phyloP scores from a whole-genome alignment of 1,284 basidiomycete species.

The Sphagnurus paluster region DNA sequence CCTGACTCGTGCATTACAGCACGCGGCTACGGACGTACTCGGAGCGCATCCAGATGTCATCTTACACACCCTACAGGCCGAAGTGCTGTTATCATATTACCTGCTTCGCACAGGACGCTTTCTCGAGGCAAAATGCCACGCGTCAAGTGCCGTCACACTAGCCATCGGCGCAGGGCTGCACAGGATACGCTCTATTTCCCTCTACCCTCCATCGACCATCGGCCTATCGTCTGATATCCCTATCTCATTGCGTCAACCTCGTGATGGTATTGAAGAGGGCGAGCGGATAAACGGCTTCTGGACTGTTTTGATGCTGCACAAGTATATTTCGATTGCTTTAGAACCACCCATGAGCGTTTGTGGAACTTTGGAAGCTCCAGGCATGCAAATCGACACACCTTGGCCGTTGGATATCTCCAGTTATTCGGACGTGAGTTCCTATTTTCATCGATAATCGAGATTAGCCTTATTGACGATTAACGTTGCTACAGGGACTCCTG shows the following conservation, averaged over 20 bases:
- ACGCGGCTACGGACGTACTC: constrained; percentile 37
- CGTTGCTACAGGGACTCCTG: constrained; percentile 28
- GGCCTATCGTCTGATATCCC: constrained; percentile 34
- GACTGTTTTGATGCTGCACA: constrained; percentile 53
- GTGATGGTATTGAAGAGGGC: constrained; percentile 48
- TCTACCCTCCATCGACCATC: constrained; percentile 29
- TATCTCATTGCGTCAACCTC: constrained; percentile 30
- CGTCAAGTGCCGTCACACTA: constrained; percentile 40
- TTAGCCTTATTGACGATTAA: constrained; percentile 9
- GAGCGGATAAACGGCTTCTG: constrained; percentile 62
- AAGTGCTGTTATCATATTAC: constrained; percentile 55
- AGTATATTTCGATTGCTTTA: constrained; percentile 48
- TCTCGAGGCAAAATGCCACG: constrained; percentile 45
- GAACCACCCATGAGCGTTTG: constrained; percentile 44
- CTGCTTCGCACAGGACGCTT: constrained; percentile 48
- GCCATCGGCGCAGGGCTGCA: constrained; percentile 42
- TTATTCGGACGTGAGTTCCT: constrained; percentile 43
- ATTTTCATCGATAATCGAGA: constrained; percentile 6
- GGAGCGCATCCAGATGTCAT: constrained; percentile 42
- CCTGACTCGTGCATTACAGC: constrained; percentile 44
- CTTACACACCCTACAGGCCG: constrained; percentile 56
- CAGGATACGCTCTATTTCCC: constrained; percentile 37
- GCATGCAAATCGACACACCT: constrained; percentile 53
- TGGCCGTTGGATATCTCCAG: constrained; percentile 54
- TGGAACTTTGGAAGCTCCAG: constrained; percentile 44